Base-by-base conservation (phyloP, 352 stramenopile genomes). In the Saprolegnia diclina region DNA sequence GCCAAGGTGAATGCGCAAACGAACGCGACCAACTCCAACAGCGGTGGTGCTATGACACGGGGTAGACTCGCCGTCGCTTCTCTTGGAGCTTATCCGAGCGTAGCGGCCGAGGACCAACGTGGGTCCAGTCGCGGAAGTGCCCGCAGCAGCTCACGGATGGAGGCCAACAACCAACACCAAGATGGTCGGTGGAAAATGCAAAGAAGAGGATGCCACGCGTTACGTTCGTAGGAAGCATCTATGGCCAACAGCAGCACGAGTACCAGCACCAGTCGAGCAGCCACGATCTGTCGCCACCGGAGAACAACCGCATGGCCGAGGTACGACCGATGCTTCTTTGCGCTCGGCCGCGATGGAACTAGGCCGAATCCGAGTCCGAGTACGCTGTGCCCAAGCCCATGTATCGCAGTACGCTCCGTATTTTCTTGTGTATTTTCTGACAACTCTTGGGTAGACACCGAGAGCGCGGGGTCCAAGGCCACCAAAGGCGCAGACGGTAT, bases 11-110 rank as follows among this genome's bases (percentile, higher is more conserved):
- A 66, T 44, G 56, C 29, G 24, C 66, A 63, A 40, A 66, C 35
- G 18, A 74, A 65, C 22, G 63, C 66, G 19, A 78, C n/a, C 69
- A 80, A 45, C 42, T 57, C 35, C 69, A 76, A 46, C 56, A 81
- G 5, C 59, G 68, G 56, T 64, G 79, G 65, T 72, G 73, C 32
- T 73, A 79, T 56, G 64, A 71, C n/a, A 63, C 77, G 14, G 66
- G 64, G 13, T 73, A 77, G 40, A 42, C 24, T 48, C 16, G 35
- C 40, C 22, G 18, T 38, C 35, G 44, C 35, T 22, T 40, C 4
- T 19, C 61, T 54, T 75, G 82, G 62, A 56, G 78, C 42, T 77
- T 71, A 4, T 65, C 79, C 53, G 71, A 82, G 40, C 67, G 68
- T 24, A 66, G 57, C 18, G 0, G 16, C 48, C 22, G 42, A 66